Evolutionary conservation across 208 protist species (phyloP).

Genomic region (Tritrichomonas musculus): DNA sequence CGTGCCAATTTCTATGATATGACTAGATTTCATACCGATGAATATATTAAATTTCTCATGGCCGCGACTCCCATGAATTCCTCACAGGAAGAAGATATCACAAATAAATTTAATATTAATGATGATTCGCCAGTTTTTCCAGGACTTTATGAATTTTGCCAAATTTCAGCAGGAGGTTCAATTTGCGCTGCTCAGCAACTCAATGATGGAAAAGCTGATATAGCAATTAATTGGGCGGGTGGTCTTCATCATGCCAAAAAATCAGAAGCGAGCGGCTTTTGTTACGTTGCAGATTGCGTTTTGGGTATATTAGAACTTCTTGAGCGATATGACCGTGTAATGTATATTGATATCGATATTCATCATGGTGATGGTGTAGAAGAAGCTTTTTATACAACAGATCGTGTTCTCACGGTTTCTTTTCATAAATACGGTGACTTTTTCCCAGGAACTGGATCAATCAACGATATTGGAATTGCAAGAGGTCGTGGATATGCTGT

Average conservation of each 20-base stretch:
- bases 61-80: conserved; percentile 52
- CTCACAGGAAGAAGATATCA: not conserved
- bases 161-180: conserved; percentile 52
- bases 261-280: conserved; percentile 75
- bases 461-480: conserved; percentile 69
- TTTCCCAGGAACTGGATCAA: conserved; percentile 90
- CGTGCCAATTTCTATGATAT: conserved; percentile 47
- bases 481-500: conserved; percentile 68
- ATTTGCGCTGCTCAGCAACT: conserved; percentile 48
- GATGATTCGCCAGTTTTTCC: conserved; percentile 58
- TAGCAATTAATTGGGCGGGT: no score
- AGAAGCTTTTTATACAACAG: no score
- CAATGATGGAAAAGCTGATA: conserved; percentile 54
- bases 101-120: conserved; percentile 49
- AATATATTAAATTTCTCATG: conserved; percentile 56
- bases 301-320: conserved; percentile 74
- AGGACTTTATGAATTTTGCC: conserved; percentile 58
- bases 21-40: conserved; percentile 55
- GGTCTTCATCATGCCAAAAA: conserved; percentile 77
- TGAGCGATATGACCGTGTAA: conserved; percentile 69
- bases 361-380: conserved; percentile 76
- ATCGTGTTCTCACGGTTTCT: conserved; percentile 78
- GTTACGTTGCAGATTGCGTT: conserved; percentile 85
- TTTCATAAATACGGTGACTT: conserved; percentile 84
- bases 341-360: no score